These are phyloP conservation scores for Aspergillus steynii DNA, from an alignment of 495 filamentous ascomycete species.

Conservation along the genomic window DNA sequence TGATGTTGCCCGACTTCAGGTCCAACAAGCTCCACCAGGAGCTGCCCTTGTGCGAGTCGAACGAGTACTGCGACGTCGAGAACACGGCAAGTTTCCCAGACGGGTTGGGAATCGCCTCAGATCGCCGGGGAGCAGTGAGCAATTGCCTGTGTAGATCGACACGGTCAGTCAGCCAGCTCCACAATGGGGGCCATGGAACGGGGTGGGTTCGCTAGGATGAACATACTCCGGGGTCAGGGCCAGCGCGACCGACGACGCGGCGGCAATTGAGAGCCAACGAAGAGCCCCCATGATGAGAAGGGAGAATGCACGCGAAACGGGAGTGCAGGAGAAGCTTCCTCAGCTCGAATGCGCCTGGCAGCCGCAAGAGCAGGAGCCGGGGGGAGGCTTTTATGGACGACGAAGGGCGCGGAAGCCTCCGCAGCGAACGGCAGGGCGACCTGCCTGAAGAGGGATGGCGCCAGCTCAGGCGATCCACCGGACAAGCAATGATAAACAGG, in stretches of 20 bases:
- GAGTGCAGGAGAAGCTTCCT: neutral
- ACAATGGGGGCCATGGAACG: neutral
- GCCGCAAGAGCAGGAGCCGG: too few species aligned
- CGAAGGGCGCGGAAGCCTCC: neutral
- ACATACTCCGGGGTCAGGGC: slow-evolving; percentile 26
- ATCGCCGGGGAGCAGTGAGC: slow-evolving; percentile 36
- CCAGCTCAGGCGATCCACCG: neutral
- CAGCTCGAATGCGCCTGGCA: neutral
- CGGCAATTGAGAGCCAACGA: slow-evolving; percentile 19
- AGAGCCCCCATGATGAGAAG: slow-evolving; percentile 17
- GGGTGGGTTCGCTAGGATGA: neutral
- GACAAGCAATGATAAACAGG: neutral
- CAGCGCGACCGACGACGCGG: slow-evolving; percentile 18
- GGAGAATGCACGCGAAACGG: neutral
- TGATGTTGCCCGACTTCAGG: slow-evolving; percentile 38
- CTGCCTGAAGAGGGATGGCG: neutral
- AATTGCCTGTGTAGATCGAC: slow-evolving; percentile 24
- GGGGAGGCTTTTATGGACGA: neutral
- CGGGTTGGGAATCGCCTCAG: slow-evolving; percentile 39
- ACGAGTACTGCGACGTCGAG: slow-evolving; percentile 46
- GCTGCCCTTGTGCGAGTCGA: slow-evolving; percentile 35
- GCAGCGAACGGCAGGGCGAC: neutral
- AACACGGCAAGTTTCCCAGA: slow-evolving; percentile 37
- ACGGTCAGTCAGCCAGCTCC: neutral
- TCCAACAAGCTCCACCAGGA: slow-evolving; percentile 41